phyloP scores from a whole-genome alignment of 2,329 filamentous ascomycete genomes.

The Penicillium sp. region DNA sequence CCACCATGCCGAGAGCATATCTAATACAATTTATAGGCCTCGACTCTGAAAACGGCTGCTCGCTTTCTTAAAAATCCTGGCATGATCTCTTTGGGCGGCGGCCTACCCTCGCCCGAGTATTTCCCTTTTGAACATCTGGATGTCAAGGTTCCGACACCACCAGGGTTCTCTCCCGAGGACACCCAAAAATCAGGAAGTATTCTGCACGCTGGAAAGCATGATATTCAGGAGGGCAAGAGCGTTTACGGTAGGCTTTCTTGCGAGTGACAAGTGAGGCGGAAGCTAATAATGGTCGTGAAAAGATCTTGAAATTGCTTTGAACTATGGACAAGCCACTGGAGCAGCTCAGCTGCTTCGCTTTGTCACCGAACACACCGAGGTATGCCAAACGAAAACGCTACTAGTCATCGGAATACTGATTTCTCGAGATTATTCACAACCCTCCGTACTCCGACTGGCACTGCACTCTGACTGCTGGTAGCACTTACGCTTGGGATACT shows the following conservation, averaged over 20 bases:
- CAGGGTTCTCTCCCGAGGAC: constrained; percentile 65
- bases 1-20: too few species aligned
- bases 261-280: not conserved
- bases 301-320: constrained; percentile 83
- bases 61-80: constrained; percentile 69
- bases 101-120: constrained; percentile 79
- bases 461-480: constrained; percentile 75
- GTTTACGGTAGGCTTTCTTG: constrained; percentile 40
- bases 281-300: constrained; percentile 10
- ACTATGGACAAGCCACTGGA: constrained; percentile 85
- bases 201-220: constrained; percentile 73
- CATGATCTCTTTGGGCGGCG: constrained; percentile 86
- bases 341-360: constrained; percentile 82
- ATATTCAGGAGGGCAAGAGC: constrained; percentile 60
- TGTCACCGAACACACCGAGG: constrained; percentile 89
- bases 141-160: constrained; percentile 64
- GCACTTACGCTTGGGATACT: constrained; percentile 79
- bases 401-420: constrained; percentile 10
- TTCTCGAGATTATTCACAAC: constrained; percentile 60
- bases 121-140: constrained; percentile 82
- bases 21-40: constrained; percentile 45
- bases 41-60: constrained; percentile 77
- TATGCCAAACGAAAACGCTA: constrained; percentile 16
- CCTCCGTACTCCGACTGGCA: constrained; percentile 90
- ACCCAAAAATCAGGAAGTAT: constrained; percentile 55